Conservation (phyloP, 345 rosid genomes). For the Euphorbia peplus region DNA sequence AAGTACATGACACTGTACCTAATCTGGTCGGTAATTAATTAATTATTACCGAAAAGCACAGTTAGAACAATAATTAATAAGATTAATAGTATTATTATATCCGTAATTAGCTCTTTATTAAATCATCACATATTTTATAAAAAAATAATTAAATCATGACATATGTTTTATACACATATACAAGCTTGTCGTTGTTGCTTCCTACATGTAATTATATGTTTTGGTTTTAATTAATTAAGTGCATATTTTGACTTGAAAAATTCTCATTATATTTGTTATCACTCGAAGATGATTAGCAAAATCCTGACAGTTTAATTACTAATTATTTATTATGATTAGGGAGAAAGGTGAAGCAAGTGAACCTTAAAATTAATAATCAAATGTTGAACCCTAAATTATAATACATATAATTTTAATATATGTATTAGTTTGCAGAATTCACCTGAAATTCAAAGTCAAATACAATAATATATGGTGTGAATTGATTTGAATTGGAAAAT, state of each 20-base stretch:
- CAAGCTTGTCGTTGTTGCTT: slow-evolving; percentile 17
- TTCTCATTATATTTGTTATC: not conserved
- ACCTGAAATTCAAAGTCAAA: slow-evolving; percentile 12
- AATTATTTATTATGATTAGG: slow-evolving; percentile 3
- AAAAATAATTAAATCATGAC: slow-evolving; percentile 14
- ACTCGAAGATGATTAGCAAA: not conserved
- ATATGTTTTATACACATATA: slow-evolving; percentile 18
- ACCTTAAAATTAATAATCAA: not conserved
- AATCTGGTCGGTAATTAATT: slow-evolving; percentile 10
- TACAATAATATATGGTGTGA: not conserved
- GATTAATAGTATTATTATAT: slow-evolving; percentile 20
- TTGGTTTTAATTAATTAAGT: not conserved
- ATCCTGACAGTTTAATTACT: not conserved
- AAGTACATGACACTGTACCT: slow-evolving; percentile 28
- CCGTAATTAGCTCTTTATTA: not conserved
- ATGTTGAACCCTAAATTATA: not conserved
- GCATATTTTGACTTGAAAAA: not conserved
- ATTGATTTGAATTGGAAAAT: not conserved
- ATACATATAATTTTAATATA: not conserved
- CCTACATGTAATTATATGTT: not conserved
- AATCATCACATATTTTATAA: slow-evolving; percentile 14
- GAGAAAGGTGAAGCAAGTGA: not conserved
- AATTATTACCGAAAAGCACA: too few species aligned
- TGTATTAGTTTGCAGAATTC: not conserved
- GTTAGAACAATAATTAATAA: too few species aligned